Evolutionary conservation across 768 basidiomycete genomes (phyloP).

Genomic region (Kwoniella europaea): DNA sequence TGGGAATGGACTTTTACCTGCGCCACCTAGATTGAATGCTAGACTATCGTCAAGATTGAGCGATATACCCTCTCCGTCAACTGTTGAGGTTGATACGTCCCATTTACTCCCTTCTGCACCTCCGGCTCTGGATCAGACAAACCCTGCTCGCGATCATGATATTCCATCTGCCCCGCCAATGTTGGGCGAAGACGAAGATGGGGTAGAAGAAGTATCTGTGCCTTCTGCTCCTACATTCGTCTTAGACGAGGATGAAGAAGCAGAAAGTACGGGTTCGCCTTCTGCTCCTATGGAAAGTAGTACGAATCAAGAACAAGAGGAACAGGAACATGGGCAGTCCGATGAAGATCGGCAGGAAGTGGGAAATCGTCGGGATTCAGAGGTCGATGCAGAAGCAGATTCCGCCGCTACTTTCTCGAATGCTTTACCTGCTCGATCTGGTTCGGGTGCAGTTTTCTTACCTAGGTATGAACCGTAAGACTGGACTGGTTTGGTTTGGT

Average conservation of each 20-base stretch:
- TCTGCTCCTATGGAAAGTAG: neutral
- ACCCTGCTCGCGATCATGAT: neutral
- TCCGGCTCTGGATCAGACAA: neutral
- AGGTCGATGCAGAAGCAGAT: neutral
- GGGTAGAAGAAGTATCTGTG: constrained; percentile 6
- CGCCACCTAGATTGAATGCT: constrained; percentile 26
- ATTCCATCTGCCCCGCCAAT: constrained; percentile 45
- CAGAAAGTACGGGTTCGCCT: neutral
- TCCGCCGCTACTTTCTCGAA: neutral
- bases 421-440: constrained; percentile 8
- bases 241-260: constrained; percentile 3
- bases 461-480: constrained; percentile 26
- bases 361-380: neutral
- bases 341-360: neutral
- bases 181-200: constrained; percentile 27
- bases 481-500: too few relatives aligned
- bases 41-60: constrained; percentile 8
- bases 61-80: neutral
- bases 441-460: constrained; percentile 17
- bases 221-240: constrained; percentile 20
- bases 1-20: constrained; percentile 4
- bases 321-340: neutral
- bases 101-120: constrained; percentile 23
- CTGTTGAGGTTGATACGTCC: constrained; percentile 2
- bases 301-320: neutral